A percentile compares a stretch with the other conserved stretches of the same genome.
Conservation (phyloP, 768 basidiomycete genomes). For the Termitomyces sp. region DNA sequence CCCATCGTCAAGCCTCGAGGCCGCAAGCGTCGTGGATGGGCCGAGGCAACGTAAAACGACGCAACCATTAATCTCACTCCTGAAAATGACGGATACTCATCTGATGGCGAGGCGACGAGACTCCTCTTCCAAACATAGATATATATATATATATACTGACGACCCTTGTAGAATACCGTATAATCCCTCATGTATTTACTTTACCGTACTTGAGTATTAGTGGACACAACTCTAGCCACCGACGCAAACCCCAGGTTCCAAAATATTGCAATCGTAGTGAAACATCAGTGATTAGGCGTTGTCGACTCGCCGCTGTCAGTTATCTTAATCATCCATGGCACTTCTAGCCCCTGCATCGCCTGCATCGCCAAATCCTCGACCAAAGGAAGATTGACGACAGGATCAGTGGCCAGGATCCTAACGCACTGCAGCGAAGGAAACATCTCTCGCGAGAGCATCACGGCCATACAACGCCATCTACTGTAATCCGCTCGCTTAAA, state of each 20-base stretch:
- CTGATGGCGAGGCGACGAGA: too few relatives aligned
- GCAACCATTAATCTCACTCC: too few relatives aligned
- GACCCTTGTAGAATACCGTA: constrained; percentile 7
- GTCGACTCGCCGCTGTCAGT: not conserved
- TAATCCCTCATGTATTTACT: constrained; percentile 1
- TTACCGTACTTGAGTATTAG: not conserved
- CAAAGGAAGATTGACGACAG: constrained; percentile 1
- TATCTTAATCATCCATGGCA: constrained; percentile 3
- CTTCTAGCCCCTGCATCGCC: not conserved
- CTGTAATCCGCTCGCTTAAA: constrained; percentile 4
- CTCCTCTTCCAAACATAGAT: not conserved
- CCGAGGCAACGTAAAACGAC: not conserved
- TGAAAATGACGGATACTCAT: too few relatives aligned
- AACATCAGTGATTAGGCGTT: not conserved
- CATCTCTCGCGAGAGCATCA: not conserved
- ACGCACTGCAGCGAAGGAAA: constrained; percentile 5
- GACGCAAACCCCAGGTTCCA: not conserved
- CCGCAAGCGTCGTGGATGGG: not conserved
- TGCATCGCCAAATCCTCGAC: constrained; percentile 4
- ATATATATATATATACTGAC: not conserved
- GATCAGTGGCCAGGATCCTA: not conserved
- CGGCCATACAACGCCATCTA: not conserved
- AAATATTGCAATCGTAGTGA: not conserved
- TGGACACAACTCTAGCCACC: constrained; percentile 4
- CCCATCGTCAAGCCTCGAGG: not conserved